Evolutionary conservation across 257 asterid genomes (phyloP), one percentile per base, ranked within the genome.

Genomic region (Petunia axillaris): DNA sequence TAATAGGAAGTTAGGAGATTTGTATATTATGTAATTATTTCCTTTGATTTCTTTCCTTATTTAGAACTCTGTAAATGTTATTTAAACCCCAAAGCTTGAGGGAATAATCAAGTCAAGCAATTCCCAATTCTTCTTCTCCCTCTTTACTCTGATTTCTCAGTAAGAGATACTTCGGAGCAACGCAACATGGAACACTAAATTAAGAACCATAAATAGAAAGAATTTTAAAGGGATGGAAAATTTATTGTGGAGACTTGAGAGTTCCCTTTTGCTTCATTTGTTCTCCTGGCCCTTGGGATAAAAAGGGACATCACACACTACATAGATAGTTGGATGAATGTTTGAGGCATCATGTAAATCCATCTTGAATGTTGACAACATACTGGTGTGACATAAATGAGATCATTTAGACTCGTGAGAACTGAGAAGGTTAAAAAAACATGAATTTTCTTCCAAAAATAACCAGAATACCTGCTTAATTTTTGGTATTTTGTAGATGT

Each of bases 201-300:
- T 68, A 8, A 67, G n/a, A n/a, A 67, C 44, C 44, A 39, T 40
- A 66, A 66, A 67, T n/a, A 67, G 39, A 67, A 15, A 67, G 15
- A 41, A 6, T 67, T 60, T 67, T n/a, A 1, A 67, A 67, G 55
- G 75, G 52, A 39, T 10, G 15, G 63, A 15, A 25, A 43, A 11
- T 67, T 8, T 8, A n/a, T 67, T 67, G 75, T n/a, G 14, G 53
- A 67, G 75, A 53, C 15, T 67, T 15, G 43, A 67, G 41, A 43
- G 39, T 67, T 1, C 55, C 53, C 14, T 60, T 25, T 60, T 60
- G 40, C 39, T 60, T 6, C 66, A 39, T 8, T 35, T 60, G 25
- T 57, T 60, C 25, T 25, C 25, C 25, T 25, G 25, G 25, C 25
- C 25, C 25, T 8, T 25, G 4, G 10, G n/a, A 38, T 59, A 59